These are phyloP conservation scores for Avicennia marina DNA, from an alignment of 257 asterid species.

Conservation along the genomic window DNA sequence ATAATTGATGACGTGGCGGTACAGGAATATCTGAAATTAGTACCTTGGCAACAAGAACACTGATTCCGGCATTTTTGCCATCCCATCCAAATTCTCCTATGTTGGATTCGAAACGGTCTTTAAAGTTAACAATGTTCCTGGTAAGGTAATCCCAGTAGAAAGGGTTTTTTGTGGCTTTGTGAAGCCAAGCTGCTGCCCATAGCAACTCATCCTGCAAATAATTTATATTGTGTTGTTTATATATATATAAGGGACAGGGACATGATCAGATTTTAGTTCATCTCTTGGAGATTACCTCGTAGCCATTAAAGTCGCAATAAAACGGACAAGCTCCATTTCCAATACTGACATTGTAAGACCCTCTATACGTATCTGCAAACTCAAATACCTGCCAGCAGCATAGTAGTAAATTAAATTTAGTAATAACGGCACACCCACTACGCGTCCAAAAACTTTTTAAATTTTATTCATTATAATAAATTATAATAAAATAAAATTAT, in stretches of 20 bases:
- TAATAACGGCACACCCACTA: no score
- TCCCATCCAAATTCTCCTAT: slow-evolving; percentile 49
- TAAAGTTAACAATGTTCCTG: slow-evolving; percentile 25
- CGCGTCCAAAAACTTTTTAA: no score
- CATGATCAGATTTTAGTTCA: background rate
- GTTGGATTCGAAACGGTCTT: slow-evolving; percentile 21
- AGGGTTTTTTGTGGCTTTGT: slow-evolving; percentile 33
- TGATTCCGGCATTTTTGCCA: slow-evolving; percentile 51
- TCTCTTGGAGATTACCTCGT: slow-evolving; percentile 17
- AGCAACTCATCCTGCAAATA: slow-evolving; percentile 44
- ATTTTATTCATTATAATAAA: no score
- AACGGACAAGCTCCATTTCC: slow-evolving; percentile 37
- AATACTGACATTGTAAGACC: slow-evolving; percentile 32
- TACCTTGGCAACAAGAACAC: slow-evolving; percentile 45
- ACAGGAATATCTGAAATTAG: no score
- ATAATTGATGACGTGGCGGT: background rate
- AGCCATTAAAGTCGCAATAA: slow-evolving; percentile 38
- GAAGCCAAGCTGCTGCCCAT: slow-evolving; percentile 48
- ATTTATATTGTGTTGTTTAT: background rate
- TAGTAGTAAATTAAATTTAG: background rate
- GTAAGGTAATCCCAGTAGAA: slow-evolving; percentile 27
- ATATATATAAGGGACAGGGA: no score
- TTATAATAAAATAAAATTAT: no score
- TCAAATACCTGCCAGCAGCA: slow-evolving; percentile 27
- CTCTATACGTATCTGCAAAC: slow-evolving; percentile 49